These are phyloP conservation scores for Phytopythium vexans DNA, from an alignment of 352 stramenopile genomes.

Conservation along the genomic window DNA sequence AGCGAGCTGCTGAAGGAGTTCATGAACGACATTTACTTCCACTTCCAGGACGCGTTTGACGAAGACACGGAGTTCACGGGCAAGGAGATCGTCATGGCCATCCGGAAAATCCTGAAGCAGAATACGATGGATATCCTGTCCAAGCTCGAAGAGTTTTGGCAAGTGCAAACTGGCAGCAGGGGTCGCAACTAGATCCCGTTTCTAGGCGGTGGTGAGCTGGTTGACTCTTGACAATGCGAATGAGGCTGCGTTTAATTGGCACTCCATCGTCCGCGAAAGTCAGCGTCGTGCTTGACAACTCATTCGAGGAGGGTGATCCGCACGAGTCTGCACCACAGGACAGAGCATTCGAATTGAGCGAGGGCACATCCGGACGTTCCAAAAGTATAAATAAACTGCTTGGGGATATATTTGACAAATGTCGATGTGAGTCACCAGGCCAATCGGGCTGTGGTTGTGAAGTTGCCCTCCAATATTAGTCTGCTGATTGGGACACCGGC, in stretches of 20 bases:
- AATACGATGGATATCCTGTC: slow-evolving; percentile 77
- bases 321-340: no score
- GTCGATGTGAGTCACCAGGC: no score
- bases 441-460: no score
- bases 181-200: background rate
- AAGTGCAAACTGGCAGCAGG: slow-evolving; percentile 34
- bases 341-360: no score
- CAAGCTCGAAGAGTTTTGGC: slow-evolving; percentile 73
- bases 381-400: no score
- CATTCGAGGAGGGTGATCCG: no score
- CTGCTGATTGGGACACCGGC: no score
- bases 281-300: no score
- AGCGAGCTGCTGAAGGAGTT: slow-evolving; percentile 79
- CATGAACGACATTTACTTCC: slow-evolving; percentile 89
- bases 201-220: background rate
- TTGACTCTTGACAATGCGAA: slow-evolving; percentile 1
- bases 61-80: slow-evolving; percentile 81
- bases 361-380: no score
- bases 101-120: slow-evolving; percentile 83
- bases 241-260: background rate
- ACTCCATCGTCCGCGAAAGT: no score
- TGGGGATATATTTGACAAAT: no score
- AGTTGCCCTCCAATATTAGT: no score
- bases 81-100: slow-evolving; percentile 79
- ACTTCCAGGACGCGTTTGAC: slow-evolving; percentile 83